Conservation (phyloP, 805 yeast species). For the Diddensiella caesifluorescens region DNA sequence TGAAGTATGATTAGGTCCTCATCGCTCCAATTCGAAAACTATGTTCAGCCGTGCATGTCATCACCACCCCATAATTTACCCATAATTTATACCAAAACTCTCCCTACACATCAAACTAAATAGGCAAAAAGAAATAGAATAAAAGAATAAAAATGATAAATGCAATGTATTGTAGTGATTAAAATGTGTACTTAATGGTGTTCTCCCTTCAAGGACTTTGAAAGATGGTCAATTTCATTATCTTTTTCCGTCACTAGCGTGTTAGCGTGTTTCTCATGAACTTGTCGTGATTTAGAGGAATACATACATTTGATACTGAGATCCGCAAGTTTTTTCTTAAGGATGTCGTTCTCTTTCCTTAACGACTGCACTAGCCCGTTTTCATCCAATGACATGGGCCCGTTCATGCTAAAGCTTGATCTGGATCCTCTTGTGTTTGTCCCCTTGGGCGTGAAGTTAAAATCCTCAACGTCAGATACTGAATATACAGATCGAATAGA, state of each 20-base stretch:
- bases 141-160: too few species aligned
- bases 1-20: too few species aligned
- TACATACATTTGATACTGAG: constrained; percentile 23
- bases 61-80: too few species aligned
- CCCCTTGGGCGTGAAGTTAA: constrained; percentile 13
- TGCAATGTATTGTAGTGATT: too few species aligned
- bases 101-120: too few species aligned
- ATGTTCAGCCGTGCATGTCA: too few species aligned
- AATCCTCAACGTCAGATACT: constrained; percentile 20
- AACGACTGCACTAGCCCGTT: constrained; percentile 16
- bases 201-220: constrained; percentile 1
- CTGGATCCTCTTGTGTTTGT: constrained; percentile 22
- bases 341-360: constrained; percentile 28
- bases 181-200: too few species aligned
- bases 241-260: constrained; percentile 25
- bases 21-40: too few species aligned
- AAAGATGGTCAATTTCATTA: constrained; percentile 23
- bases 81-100: too few species aligned
- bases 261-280: background rate
- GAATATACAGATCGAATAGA: constrained; percentile 22
- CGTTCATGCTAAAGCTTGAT: constrained; percentile 22
- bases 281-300: background rate
- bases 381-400: constrained; percentile 21
- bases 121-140: too few species aligned
- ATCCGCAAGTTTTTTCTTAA: constrained; percentile 29